Evolutionary conservation across 1,139 yeast genomes (phyloP).

Genomic region (Candida dubliniensis): DNA sequence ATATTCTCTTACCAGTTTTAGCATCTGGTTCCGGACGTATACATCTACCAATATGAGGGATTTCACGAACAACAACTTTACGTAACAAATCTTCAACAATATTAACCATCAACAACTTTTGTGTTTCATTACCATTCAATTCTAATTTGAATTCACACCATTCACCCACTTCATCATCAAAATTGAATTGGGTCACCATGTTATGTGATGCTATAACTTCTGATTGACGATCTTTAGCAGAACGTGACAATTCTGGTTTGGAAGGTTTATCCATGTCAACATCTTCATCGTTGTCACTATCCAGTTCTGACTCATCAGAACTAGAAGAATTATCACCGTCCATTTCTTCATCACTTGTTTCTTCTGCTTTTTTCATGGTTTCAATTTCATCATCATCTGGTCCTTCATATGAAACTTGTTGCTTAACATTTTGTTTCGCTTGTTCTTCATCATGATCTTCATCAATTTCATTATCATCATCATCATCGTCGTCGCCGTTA

Average conservation of each 20-base stretch:
- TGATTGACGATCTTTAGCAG: constrained; percentile 81
- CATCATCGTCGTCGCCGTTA: constrained; percentile 60
- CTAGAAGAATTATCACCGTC: constrained; percentile 37
- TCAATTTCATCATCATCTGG: constrained; percentile 94
- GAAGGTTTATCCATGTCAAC: constrained; percentile 14
- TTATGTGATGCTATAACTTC: constrained; percentile 74
- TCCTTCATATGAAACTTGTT: constrained; percentile 89
- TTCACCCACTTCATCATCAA: constrained; percentile 83
- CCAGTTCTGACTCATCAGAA: constrained; percentile 21
- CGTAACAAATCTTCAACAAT: constrained; percentile 91
- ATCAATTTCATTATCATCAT: constrained; percentile 48
- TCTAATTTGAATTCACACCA: constrained; percentile 93
- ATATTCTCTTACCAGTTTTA: constrained; percentile 52
- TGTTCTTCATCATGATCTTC: constrained; percentile 62
- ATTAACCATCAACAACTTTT: constrained; percentile 95
- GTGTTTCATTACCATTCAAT: constrained; percentile 73
- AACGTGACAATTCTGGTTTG: constrained; percentile 40
- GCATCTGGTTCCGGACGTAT: constrained; percentile 75
- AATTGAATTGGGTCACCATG: constrained; percentile 76
- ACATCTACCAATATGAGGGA: constrained; percentile 90
- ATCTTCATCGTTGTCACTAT: constrained; percentile 23
- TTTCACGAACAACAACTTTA: constrained; percentile 88
- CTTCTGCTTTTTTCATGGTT: constrained; percentile 80
- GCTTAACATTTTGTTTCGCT: constrained; percentile 56
- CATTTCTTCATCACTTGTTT: constrained; percentile 64